phyloP scores from a whole-genome alignment of 768 basidiomycete species.

The Termitomyces sp. region DNA sequence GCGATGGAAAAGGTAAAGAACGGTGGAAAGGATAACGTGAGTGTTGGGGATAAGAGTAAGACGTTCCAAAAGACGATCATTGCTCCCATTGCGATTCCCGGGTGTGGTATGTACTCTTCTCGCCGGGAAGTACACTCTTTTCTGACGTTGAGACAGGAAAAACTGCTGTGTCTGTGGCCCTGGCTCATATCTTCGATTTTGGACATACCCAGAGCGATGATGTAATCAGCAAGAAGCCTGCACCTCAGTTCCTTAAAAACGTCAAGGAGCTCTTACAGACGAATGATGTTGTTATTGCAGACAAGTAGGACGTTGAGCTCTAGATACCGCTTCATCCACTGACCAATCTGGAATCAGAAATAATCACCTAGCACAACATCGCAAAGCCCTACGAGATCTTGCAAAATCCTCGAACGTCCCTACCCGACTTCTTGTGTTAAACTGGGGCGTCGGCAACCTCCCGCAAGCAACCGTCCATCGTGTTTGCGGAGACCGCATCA shows the following conservation, averaged over 20 bases:
- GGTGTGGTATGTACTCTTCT: slow-evolving; percentile 68
- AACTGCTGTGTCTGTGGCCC: slow-evolving; percentile 79
- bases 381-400: slow-evolving; percentile 63
- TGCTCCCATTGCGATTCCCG: slow-evolving; percentile 87
- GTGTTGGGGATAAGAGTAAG: slow-evolving; percentile 17
- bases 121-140: slow-evolving; percentile 15
- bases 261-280: slow-evolving; percentile 58
- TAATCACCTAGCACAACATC: slow-evolving; percentile 84
- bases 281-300: slow-evolving; percentile 85
- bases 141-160: slow-evolving; percentile 58
- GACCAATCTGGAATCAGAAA: slow-evolving; percentile 47
- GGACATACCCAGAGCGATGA: slow-evolving; percentile 96
- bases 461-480: slow-evolving; percentile 66
- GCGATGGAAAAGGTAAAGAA: slow-evolving; percentile 30
- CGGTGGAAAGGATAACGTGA: slow-evolving; percentile 34
- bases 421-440: slow-evolving; percentile 75
- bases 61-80: slow-evolving; percentile 75
- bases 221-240: slow-evolving; percentile 73
- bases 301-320: slow-evolving; percentile 62
- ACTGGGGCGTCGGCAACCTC: slow-evolving; percentile 63
- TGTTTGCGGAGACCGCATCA: slow-evolving; percentile 75
- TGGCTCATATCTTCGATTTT: slow-evolving; percentile 77
- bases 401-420: slow-evolving; percentile 43
- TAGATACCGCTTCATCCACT: neutral
- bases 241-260: slow-evolving; percentile 67